A percentile compares a stretch with the other conserved stretches of the same genome.
phyloP scores from a whole-genome alignment of 2,329 filamentous ascomycete genomes.

The Sarocladiaceae sp. region DNA sequence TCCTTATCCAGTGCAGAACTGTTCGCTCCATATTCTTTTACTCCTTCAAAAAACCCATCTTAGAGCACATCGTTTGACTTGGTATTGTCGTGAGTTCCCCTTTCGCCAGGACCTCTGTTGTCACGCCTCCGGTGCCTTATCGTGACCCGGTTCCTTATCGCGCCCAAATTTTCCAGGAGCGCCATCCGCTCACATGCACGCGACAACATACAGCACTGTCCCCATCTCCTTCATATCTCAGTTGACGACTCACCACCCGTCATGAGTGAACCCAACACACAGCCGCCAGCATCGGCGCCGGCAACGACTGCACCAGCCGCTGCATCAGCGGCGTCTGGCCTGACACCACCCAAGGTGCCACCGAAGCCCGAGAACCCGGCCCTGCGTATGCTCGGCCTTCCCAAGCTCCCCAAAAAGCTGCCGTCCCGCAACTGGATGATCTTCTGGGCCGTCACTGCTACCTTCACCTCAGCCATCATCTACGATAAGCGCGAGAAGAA shows the following conservation, averaged over 20 bases:
- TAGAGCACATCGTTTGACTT: too few species aligned
- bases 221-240: neutral
- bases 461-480: conserved; percentile 72
- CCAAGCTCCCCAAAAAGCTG: conserved; percentile 73
- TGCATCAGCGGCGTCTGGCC: conserved; percentile 17
- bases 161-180: conserved; percentile 15
- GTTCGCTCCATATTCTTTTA: too few species aligned
- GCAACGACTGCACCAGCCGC: conserved; percentile 19
- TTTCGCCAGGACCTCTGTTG: too few species aligned
- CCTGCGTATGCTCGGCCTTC: conserved; percentile 75
- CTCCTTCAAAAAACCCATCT: too few species aligned
- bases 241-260: neutral
- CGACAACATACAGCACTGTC: neutral
- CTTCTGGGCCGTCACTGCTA: conserved; percentile 73
- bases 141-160: conserved; percentile 16
- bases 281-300: conserved; percentile 1
- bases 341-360: conserved; percentile 32
- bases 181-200: neutral
- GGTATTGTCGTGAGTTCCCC: too few species aligned
- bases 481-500: conserved; percentile 93
- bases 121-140: conserved; percentile 1
- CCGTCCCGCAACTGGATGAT: conserved; percentile 98
- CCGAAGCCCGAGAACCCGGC: conserved; percentile 57
- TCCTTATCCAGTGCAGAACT: too few species aligned
- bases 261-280: conserved; percentile 4